Conservation (phyloP, 108 stramenopile species). For the Nannochloropsis gaditana region DNA sequence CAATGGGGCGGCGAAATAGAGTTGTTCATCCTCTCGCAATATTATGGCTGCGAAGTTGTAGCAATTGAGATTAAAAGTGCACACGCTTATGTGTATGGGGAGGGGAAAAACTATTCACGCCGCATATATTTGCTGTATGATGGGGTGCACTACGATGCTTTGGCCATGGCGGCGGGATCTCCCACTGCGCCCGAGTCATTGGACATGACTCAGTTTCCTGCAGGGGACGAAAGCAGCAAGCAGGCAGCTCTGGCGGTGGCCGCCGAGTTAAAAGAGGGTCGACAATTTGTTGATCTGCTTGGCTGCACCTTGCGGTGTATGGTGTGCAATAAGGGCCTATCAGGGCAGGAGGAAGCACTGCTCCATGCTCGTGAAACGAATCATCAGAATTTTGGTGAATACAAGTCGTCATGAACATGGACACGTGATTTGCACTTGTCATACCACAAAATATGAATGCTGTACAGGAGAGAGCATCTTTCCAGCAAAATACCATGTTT, state of each 20-base stretch:
- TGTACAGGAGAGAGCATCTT: too few relatives aligned
- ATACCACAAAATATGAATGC: too few relatives aligned
- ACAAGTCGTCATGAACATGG: neutral
- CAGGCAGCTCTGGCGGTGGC: conserved; percentile 32
- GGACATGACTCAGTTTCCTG: conserved; percentile 31
- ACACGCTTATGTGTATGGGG: conserved; percentile 41
- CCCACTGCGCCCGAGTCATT: conserved; percentile 24
- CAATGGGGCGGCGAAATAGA: conserved; percentile 51
- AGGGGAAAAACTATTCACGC: conserved; percentile 27
- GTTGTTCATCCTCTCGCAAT: conserved; percentile 31
- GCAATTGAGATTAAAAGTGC: conserved; percentile 40
- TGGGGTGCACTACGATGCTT: conserved; percentile 47
- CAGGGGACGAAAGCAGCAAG: conserved; percentile 16
- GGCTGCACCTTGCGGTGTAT: conserved; percentile 39
- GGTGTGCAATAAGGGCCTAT: conserved; percentile 36
- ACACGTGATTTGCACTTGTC: too few relatives aligned
- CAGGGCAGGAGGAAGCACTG: conserved; percentile 33
- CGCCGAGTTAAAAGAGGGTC: conserved; percentile 32
- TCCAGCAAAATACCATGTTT: too few relatives aligned
- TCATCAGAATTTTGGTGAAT: conserved; percentile 44
- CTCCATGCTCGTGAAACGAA: conserved; percentile 37
- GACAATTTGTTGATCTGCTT: conserved; percentile 38
- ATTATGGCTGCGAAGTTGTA: conserved; percentile 30
- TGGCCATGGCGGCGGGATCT: conserved; percentile 32
- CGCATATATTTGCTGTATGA: conserved; percentile 44